Base-by-base conservation (phyloP, 495 filamentous ascomycete genomes). In the Penicillium macrosclerotiorum region DNA sequence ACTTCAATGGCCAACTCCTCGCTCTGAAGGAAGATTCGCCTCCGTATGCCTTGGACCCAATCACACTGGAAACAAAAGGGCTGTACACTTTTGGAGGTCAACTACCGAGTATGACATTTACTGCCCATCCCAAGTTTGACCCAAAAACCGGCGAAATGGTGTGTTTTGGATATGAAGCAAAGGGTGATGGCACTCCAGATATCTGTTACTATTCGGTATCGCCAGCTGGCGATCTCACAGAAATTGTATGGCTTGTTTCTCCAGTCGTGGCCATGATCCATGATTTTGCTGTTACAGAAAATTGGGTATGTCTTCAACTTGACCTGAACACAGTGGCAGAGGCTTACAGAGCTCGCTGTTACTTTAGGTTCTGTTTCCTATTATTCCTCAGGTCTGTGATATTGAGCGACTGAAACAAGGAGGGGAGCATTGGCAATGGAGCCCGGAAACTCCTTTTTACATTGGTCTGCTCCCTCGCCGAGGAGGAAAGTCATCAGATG, bases 41-140 rank as follows among this genome's bases (percentile, higher is more conserved):
- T 14, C 77, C 78, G 3, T 81, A 72, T 49, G 74, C 76, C 0
- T 66, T 82, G 71, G 73, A 82, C 41, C 78, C 78, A 1, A 55
- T 61, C 3, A 79, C 76, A 2, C 59, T 82, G 2, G 77, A 80
- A 51, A 82, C 79, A 1, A 68, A 71, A 34, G 76, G 77, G 0
- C 50, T 67, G 3, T 74, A 78, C 50, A 69, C 76, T 41, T 84
- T 82, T 34, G 78, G 79, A 37, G 79, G 79, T 2, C 79, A 82
- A 59, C 60, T 82, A 9, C 49, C 55, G 0, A 64, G 61, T 9
- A 64, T 73, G 5, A 81, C 77, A 0, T 82, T 84, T 46, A 80
- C 79, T 0, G 80, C 80, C 1, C 80, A 84, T 49, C 80, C 80
- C 1, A 84, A 84, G 53, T 64, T 80, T 37, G 79, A 82, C 45